Conservation (phyloP, 169 alveolate species). For the Perkinsus marinus region DNA sequence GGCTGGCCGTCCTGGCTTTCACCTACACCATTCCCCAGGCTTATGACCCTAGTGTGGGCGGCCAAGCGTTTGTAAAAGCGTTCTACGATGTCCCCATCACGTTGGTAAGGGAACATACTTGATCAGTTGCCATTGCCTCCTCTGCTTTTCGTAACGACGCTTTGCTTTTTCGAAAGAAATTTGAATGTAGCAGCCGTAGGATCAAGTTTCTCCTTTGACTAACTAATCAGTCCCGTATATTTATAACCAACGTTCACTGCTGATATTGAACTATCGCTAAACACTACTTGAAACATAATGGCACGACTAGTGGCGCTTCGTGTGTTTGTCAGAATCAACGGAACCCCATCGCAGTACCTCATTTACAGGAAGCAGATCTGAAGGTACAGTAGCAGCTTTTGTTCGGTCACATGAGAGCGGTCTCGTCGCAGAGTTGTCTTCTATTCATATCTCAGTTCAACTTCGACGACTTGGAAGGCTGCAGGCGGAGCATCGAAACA, state of each 20-base stretch:
- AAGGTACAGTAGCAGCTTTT: background rate
- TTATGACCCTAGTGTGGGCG: background rate
- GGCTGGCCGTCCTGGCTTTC: background rate
- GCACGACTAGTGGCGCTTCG: too few relatives aligned
- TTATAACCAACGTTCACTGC: too few relatives aligned
- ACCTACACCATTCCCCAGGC: background rate
- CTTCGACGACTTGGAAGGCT: background rate
- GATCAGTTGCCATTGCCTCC: too few relatives aligned
- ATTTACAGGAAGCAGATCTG: background rate
- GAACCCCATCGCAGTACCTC: background rate
- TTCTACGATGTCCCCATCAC: background rate
- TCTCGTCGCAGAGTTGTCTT: too few relatives aligned
- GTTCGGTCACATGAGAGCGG: too few relatives aligned
- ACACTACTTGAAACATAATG: too few relatives aligned
- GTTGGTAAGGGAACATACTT: background rate
- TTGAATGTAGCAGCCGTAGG: too few relatives aligned
- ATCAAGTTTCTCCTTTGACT: too few relatives aligned
- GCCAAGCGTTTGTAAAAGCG: background rate
- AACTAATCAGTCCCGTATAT: too few relatives aligned
- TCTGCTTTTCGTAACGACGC: too few relatives aligned
- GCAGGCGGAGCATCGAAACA: background rate
- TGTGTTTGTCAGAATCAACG: background rate
- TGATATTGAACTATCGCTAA: too few relatives aligned
- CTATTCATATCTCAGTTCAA: background rate
- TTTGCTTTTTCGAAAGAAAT: too few relatives aligned